Conservation (phyloP, 164 flowering plant species). For the Annona cherimola region DNA sequence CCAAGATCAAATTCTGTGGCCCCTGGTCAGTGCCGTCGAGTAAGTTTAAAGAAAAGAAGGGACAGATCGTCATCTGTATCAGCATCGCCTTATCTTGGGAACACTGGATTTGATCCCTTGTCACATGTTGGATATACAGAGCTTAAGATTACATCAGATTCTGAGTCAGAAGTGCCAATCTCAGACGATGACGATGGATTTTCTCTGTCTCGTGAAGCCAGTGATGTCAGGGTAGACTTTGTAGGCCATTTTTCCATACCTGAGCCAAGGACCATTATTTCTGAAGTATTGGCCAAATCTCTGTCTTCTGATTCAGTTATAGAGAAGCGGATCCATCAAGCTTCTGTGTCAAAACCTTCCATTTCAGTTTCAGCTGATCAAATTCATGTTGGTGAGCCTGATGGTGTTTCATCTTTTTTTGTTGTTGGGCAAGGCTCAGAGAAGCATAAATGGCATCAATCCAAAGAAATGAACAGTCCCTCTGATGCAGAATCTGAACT, state of each 20-base stretch:
- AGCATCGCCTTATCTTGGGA: slow-evolving; percentile 14
- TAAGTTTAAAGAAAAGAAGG: slow-evolving; percentile 41
- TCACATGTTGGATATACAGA: slow-evolving; percentile 57
- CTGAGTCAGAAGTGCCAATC: slow-evolving; percentile 61
- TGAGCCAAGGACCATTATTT: background rate
- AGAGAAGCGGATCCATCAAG: slow-evolving; percentile 15
- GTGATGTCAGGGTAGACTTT: slow-evolving; percentile 14
- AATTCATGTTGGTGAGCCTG: slow-evolving; percentile 16
- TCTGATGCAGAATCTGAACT: slow-evolving; percentile 9
- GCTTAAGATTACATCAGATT: slow-evolving; percentile 54
- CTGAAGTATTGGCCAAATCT: slow-evolving; percentile 6
- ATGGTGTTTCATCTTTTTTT: slow-evolving; percentile 19
- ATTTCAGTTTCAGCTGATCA: slow-evolving; percentile 20
- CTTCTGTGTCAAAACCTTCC: slow-evolving; percentile 16
- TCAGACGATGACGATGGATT: slow-evolving; percentile 54
- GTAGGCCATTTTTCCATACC: slow-evolving; percentile 9
- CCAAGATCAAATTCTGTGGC: slow-evolving; percentile 33
- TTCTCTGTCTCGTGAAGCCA: slow-evolving; percentile 11
- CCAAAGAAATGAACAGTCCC: slow-evolving; percentile 15
- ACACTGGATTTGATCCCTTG: slow-evolving; percentile 30
- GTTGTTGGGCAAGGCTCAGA: slow-evolving; percentile 25
- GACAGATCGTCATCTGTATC: slow-evolving; percentile 26
- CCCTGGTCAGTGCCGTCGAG: slow-evolving; percentile 19
- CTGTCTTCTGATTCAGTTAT: slow-evolving; percentile 10
- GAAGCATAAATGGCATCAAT: slow-evolving; percentile 41